A percentile compares a stretch with the other conserved stretches of the same genome.
Evolutionary conservation across 352 stramenopile species (phyloP).

Genomic region (Pythium aristosporum): DNA sequence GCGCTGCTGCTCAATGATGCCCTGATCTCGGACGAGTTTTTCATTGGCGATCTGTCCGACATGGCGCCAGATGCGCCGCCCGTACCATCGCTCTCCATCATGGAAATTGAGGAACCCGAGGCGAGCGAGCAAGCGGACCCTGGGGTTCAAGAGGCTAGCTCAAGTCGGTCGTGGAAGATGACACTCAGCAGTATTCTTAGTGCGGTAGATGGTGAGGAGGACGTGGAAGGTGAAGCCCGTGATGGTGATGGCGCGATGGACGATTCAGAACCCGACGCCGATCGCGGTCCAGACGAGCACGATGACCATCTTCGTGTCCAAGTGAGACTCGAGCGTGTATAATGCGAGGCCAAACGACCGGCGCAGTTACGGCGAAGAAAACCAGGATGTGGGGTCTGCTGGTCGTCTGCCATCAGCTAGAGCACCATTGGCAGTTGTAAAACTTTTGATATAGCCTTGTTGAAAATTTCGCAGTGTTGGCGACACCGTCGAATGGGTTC

Average conservation of each 20-base stretch:
- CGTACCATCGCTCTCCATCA: neutral
- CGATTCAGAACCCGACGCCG: neutral
- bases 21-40: constrained; percentile 47
- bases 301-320: neutral
- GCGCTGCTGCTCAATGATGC: constrained; percentile 40
- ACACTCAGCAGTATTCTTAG: constrained; percentile 22
- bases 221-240: neutral
- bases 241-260: constrained; percentile 3
- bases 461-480: no score
- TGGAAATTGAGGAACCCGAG: neutral
- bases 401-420: no score
- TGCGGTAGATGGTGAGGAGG: neutral
- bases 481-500: no score
- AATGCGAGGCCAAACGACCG: neutral
- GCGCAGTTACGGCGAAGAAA: no score
- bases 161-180: constrained; percentile 18
- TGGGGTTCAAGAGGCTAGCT: neutral
- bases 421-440: no score
- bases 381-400: no score
- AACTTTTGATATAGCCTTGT: no score
- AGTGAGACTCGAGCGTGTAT: neutral
- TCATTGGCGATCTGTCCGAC: constrained; percentile 40
- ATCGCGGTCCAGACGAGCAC: neutral
- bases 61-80: neutral
- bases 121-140: neutral